Evolutionary conservation across 345 rosid genomes (phyloP).

Genomic region (Alliaria petiolata): DNA sequence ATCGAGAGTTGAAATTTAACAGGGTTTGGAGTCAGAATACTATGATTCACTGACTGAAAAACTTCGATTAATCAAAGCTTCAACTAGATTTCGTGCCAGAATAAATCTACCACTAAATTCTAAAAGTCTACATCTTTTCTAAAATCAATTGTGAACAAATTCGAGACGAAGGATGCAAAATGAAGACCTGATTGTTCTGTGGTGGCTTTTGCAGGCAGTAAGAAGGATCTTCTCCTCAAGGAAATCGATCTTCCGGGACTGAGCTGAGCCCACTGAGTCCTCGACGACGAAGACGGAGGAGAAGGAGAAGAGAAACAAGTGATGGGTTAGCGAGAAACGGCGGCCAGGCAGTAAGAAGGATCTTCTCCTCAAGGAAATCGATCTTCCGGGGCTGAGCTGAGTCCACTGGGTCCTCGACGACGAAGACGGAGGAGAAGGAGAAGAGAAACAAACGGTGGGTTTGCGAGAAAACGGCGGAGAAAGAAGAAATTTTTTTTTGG

Average conservation of each 20-base stretch:
- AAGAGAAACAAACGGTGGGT: slow-evolving; percentile 33
- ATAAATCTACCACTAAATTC: not conserved
- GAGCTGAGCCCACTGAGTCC: slow-evolving; percentile 35
- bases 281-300: slow-evolving; percentile 23
- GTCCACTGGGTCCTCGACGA: slow-evolving; percentile 35
- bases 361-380: slow-evolving; percentile 32
- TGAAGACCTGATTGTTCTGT: slow-evolving; percentile 65
- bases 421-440: slow-evolving; percentile 23
- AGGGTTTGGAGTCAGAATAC: no score
- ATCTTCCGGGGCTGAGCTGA: slow-evolving; percentile 26
- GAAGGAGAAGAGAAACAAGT: slow-evolving; percentile 26
- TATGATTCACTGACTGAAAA: no score
- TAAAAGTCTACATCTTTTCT: not conserved
- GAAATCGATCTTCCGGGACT: slow-evolving; percentile 16
- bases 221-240: slow-evolving; percentile 34
- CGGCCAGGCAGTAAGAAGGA: slow-evolving; percentile 43
- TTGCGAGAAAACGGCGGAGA: slow-evolving; percentile 42
- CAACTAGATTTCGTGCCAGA: not conserved
- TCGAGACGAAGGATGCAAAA: not conserved
- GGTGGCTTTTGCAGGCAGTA: slow-evolving; percentile 63
- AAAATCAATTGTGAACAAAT: not conserved
- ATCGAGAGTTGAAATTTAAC: no score
- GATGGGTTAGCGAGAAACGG: slow-evolving; percentile 45
- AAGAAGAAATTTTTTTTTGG: no score
- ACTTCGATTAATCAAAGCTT: no score